Evolutionary conservation across 805 yeast species (phyloP).

Genomic region (Myxozyma geophila): DNA sequence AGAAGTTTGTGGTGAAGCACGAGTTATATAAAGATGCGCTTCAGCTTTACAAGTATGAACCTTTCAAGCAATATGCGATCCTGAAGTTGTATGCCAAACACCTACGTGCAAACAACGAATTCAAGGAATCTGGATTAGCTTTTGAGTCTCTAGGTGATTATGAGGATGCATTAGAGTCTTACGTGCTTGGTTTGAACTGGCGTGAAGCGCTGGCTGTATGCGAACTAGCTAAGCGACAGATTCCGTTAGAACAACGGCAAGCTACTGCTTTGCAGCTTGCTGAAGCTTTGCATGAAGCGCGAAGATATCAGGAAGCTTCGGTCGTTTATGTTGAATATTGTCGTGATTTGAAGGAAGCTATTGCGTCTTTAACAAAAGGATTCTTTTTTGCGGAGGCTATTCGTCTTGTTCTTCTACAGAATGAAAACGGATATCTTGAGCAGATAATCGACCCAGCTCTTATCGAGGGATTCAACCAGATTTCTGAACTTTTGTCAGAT

Average conservation of each 20-base stretch:
- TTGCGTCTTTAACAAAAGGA: constrained; percentile 72
- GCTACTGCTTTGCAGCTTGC: constrained; percentile 64
- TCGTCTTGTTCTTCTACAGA: constrained; percentile 58
- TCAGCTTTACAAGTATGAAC: constrained; percentile 61
- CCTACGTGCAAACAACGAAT: constrained; percentile 54
- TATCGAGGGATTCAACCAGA: constrained; percentile 83
- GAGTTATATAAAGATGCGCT: constrained; percentile 72
- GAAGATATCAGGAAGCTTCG: constrained; percentile 80
- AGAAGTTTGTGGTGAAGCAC: constrained; percentile 71
- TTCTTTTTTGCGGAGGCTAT: constrained; percentile 77
- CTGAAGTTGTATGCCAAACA: constrained; percentile 65
- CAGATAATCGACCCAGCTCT: constrained; percentile 69
- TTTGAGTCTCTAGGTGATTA: constrained; percentile 68
- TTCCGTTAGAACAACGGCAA: constrained; percentile 48
- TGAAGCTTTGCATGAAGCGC: constrained; percentile 60
- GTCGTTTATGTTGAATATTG: constrained; percentile 68
- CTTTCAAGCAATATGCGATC: constrained; percentile 55
- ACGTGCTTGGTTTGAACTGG: constrained; percentile 77
- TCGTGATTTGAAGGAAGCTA: constrained; percentile 63
- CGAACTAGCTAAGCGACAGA: constrained; percentile 41
- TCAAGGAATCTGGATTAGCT: constrained; percentile 75
- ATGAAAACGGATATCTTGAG: constrained; percentile 48
- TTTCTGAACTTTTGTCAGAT: constrained; percentile 92
- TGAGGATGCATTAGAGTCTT: constrained; percentile 70
- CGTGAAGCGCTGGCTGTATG: constrained; percentile 75